Base-by-base conservation (phyloP, 1,284 basidiomycete species). In the Cutaneotrichosporon dermatis region DNA sequence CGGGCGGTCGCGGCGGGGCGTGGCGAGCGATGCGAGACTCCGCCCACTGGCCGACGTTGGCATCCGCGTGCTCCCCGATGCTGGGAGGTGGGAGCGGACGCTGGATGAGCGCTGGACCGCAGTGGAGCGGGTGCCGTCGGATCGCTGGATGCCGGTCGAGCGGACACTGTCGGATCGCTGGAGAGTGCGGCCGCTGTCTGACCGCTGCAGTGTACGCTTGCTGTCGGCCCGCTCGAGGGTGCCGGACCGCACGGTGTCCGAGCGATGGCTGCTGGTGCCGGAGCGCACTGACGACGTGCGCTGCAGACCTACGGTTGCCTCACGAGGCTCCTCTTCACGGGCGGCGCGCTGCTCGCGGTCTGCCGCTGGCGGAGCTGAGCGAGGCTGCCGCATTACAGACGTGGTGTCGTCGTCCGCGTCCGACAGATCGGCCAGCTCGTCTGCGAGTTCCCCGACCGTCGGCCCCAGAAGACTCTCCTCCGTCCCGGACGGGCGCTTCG, bases 401-500 rank as follows among this genome's bases (percentile, higher is more conserved):
- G 25, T 3, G 2, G 25, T 25, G 25, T 25, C 45, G 11, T 34
- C 16, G 8, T 49, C 51, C 10, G 11, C 58, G 10, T 58, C 56
- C 4, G 49, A 48, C 13, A 62, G 50, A n/a, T 58, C 60, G 5
- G 60, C 60, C 13, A 62, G 60, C 12, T 48, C 39, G n/a, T 53
- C 35, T 2, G 16, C 37, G 37, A 51, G 49, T 6, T 33, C n/a
- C 8, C 16, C 15, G 5, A 35, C 37, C n/a, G 16, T 4, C 25
- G 16, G 13, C 5, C 44, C 49, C 9, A 44, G 55, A 9, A 51
- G 70, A 55, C 72, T 74, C 53, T 74, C 73, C 56, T 74, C 74
- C 0, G 68, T 70, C 6, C 70, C 73, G 4, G 66, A 68, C 1
- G 63, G 63, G 40, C 69, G 56, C 52, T 72, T 72, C 9, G 66